A percentile compares a stretch with the other conserved stretches of the same genome.
Conservation (phyloP, 225 moss, liverwort and hornwort genomes). For the Physcomitrium patens region DNA sequence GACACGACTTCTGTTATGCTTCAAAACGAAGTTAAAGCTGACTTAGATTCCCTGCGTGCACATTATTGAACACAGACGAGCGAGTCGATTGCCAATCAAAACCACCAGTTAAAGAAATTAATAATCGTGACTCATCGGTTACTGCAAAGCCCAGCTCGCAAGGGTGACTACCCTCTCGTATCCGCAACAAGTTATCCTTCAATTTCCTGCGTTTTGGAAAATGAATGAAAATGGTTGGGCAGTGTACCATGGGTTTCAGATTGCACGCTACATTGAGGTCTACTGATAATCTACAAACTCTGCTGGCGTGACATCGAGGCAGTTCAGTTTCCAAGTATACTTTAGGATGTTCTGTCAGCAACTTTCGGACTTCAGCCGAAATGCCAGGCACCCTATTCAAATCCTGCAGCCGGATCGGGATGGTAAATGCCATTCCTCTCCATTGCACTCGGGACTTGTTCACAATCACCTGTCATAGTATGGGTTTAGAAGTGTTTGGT, state of each 20-base stretch:
- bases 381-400: slow-evolving; percentile 68
- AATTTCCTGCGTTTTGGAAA: neutral
- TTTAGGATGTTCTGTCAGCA: slow-evolving; percentile 70
- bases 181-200: neutral
- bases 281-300: slow-evolving; percentile 60
- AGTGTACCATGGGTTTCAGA: slow-evolving; percentile 81
- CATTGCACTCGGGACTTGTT: slow-evolving; percentile 90
- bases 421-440: slow-evolving; percentile 71
- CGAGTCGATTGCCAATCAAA: neutral
- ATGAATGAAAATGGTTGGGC: neutral
- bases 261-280: slow-evolving; percentile 80
- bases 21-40: neutral
- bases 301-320: slow-evolving; percentile 67
- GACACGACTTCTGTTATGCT: neutral
- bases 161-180: no score
- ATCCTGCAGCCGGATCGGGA: slow-evolving; percentile 76
- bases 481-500: neutral
- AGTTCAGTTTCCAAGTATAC: slow-evolving; percentile 78
- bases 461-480: slow-evolving; percentile 68
- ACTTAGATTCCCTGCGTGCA: neutral
- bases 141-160: neutral
- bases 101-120: neutral
- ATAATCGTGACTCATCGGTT: neutral
- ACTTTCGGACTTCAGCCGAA: slow-evolving; percentile 67
- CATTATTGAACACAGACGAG: neutral